A percentile compares a stretch with the other conserved stretches of the same genome.
These are phyloP conservation scores for Fusarium veterinarium DNA, from an alignment of 2,329 filamentous ascomycete species.

Conservation along the genomic window DNA sequence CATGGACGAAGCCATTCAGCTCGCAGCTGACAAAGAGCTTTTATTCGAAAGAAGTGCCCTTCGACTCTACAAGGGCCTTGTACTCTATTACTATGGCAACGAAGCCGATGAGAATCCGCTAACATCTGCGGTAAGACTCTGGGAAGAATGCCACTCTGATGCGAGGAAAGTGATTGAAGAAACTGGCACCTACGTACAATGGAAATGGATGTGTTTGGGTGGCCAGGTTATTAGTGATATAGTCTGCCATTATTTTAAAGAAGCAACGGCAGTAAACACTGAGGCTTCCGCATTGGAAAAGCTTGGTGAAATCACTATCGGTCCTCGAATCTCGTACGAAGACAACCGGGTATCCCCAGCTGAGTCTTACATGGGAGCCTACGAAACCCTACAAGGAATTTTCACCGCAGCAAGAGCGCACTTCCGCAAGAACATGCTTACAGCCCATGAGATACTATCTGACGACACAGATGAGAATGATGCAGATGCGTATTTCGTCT, in stretches of 20 bases:
- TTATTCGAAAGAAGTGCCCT: not conserved
- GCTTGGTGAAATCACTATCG: not conserved
- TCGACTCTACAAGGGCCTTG: not conserved
- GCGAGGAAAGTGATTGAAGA: not conserved
- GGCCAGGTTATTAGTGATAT: not conserved
- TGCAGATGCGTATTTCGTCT: not conserved
- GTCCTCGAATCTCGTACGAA: not conserved
- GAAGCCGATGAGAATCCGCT: not conserved
- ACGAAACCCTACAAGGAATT: not conserved
- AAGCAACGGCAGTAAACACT: not conserved
- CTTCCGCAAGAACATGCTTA: not conserved
- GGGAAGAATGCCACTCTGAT: not conserved
- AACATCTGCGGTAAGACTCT: not conserved
- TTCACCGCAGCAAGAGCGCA: not conserved
- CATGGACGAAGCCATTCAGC: not conserved
- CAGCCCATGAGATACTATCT: not conserved
- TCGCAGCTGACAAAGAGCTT: not conserved
- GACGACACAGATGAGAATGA: not conserved
- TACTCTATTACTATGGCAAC: not conserved
- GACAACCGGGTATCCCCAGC: not conserved
- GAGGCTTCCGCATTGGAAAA: not conserved
- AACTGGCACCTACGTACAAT: not conserved
- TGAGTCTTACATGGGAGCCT: not conserved
- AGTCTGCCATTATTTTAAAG: not conserved
- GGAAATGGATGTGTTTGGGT: not conserved